Evolutionary conservation across 495 filamentous ascomycete species (phyloP), one percentile per base, ranked within the genome.

Genomic region (Bacidia gigantensis): DNA sequence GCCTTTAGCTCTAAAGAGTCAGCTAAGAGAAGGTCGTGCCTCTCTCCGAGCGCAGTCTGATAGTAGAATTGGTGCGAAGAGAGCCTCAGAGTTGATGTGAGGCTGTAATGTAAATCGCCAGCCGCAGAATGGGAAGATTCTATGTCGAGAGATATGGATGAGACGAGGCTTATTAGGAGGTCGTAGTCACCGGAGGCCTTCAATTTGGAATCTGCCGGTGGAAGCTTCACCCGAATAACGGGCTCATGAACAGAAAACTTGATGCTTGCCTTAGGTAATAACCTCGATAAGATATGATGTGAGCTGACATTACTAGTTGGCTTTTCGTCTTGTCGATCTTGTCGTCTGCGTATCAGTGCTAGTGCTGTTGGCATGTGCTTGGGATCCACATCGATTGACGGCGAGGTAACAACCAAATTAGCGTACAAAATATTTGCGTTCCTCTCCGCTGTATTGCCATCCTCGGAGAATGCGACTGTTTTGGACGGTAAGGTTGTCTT

Each of bases 241-340:
- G 92, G 92, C 64, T 99, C 93, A 58, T 97, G 90, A 60, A 99
- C 81, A 2, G 90, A 95, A 39, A 96, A 78, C 60, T 97, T 97
- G 63, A 96, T 84, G 64, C 73, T 92, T 11, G 92, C 87, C 66
- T 99, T 99, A 2, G 92, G 92, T 2, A 99, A 75, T 12, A 97
- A 74, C 42, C 87, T 79, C n/a, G 89, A 93, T 25, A 97, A 83
- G 18, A 98, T 67, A 53, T 79, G 79, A 50, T 87, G 82, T 24
- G 49, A 52, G 17, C 46, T 54, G 26, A 50, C 24, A 7, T 44
- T 17, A 35, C 65, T 72, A 41, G 62, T 67, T 17, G 65, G 66
- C 21, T 72, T 71, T 20, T 58, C 56, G 21, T 74, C 73, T 23
- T 72, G 60, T 1, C 73, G 53, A 24, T 73, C 77, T 3, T 79